These are phyloP conservation scores for Croton setiger DNA, from an alignment of 441 rosid genomes.

Conservation along the genomic window DNA sequence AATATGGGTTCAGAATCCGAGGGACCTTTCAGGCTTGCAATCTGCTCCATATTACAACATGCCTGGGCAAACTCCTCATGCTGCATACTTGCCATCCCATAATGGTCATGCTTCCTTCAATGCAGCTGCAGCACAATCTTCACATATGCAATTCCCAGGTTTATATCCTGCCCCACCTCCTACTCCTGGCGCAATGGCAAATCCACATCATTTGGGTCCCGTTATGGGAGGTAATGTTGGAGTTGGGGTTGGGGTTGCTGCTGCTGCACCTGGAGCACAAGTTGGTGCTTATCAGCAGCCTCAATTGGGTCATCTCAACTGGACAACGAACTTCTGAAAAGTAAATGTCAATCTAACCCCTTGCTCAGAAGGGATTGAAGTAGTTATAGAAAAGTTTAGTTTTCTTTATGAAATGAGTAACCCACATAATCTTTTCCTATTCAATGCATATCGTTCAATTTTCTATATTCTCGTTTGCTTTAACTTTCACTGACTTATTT, in stretches of 20 bases:
- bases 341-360: conserved; percentile 43
- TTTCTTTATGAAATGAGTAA: conserved; percentile 47
- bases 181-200: conserved; percentile 68
- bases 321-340: conserved; percentile 82
- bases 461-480: conserved; percentile 5
- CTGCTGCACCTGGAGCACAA: conserved; percentile 68
- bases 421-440: conserved; percentile 33
- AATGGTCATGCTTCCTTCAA: conserved; percentile 75
- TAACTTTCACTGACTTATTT: background rate
- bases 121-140: conserved; percentile 73
- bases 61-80: conserved; percentile 81
- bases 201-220: conserved; percentile 75
- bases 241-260: conserved; percentile 72
- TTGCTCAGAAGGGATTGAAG: conserved; percentile 49
- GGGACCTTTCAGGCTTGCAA: conserved; percentile 66
- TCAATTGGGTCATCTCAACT: conserved; percentile 84
- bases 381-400: conserved; percentile 44
- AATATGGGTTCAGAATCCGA: conserved; percentile 86
- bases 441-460: conserved; percentile 46
- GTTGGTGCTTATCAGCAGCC: conserved; percentile 88
- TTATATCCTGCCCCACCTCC: conserved; percentile 63
- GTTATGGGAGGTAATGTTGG: conserved; percentile 78
- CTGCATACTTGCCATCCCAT: conserved; percentile 77
- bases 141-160: conserved; percentile 90
- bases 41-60: conserved; percentile 73